Conservation (phyloP, 495 filamentous ascomycete genomes). For the Xylaria sp. region DNA sequence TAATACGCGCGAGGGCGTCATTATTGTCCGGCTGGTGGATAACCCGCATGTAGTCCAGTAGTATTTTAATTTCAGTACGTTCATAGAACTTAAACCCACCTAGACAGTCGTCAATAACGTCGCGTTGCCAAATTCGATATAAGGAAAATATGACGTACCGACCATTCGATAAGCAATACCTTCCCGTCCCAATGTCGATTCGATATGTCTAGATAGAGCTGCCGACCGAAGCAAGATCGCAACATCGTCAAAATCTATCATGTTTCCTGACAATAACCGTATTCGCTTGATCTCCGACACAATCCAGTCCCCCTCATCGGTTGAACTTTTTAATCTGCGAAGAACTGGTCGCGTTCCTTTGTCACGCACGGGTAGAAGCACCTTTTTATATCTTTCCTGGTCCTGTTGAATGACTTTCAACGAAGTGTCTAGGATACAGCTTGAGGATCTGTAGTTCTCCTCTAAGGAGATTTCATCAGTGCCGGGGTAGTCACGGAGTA, state of each 20-base stretch:
- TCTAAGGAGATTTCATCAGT: constrained; percentile 87
- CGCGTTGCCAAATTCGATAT: background rate
- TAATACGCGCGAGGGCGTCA: constrained; percentile 82
- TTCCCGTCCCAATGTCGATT: constrained; percentile 80
- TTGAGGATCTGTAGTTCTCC: constrained; percentile 94
- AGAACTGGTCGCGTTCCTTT: constrained; percentile 85
- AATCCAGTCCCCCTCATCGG: constrained; percentile 85
- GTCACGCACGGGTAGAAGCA: constrained; percentile 79
- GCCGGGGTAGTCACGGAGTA: constrained; percentile 77
- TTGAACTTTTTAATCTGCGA: constrained; percentile 74
- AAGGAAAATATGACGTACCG: constrained; percentile 52
- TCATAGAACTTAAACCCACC: constrained; percentile 90
- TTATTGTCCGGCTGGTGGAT: constrained; percentile 87
- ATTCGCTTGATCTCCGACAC: constrained; percentile 82
- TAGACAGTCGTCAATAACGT: constrained; percentile 23
- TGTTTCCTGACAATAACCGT: constrained; percentile 70
- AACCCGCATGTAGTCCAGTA: constrained; percentile 89
- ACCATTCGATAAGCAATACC: constrained; percentile 96
- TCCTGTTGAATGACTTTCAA: constrained; percentile 94
- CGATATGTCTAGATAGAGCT: constrained; percentile 81
- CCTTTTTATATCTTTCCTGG: constrained; percentile 75
- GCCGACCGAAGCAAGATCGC: constrained; percentile 89
- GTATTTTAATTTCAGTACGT: constrained; percentile 83
- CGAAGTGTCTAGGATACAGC: constrained; percentile 82
- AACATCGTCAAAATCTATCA: constrained; percentile 78